These are phyloP conservation scores for Pleurotus platypus DNA, from an alignment of 768 basidiomycete genomes.

Conservation along the genomic window DNA sequence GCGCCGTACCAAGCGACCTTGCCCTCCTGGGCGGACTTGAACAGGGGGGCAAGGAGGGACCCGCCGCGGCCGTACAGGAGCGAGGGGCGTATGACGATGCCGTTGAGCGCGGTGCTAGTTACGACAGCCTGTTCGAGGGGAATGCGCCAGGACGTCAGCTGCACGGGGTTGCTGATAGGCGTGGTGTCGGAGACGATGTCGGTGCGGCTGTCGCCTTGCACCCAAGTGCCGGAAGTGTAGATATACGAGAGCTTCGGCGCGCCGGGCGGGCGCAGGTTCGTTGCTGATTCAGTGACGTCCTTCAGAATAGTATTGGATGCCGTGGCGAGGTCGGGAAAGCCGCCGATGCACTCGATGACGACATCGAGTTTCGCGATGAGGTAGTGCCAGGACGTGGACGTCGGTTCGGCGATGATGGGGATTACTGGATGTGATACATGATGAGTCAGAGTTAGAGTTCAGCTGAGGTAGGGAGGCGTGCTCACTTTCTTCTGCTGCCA, in stretches of 20 bases:
- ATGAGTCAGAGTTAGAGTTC: too few relatives aligned
- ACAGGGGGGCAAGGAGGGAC: constrained; percentile 29
- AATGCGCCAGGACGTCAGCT: constrained; percentile 29
- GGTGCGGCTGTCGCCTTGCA: constrained; percentile 32
- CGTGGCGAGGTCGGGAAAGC: constrained; percentile 11
- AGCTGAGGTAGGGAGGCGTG: too few relatives aligned
- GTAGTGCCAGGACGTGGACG: constrained; percentile 19
- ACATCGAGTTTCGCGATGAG: constrained; percentile 28
- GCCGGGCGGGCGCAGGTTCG: constrained; percentile 19
- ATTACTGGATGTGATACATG: too few relatives aligned
- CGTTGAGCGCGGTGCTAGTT: constrained; percentile 26
- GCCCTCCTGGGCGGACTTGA: constrained; percentile 25
- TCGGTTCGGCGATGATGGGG: constrained; percentile 24
- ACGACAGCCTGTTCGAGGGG: constrained; percentile 28
- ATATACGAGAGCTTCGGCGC: constrained; percentile 40
- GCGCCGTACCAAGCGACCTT: constrained; percentile 30
- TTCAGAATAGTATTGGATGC: constrained; percentile 17
- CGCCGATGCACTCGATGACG: constrained; percentile 28
- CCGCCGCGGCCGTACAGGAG: constrained; percentile 38
- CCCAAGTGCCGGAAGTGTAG: constrained; percentile 43
- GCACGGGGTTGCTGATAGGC: constrained; percentile 19
- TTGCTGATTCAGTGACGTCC: constrained; percentile 19
- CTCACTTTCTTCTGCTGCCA: constrained; percentile 37
- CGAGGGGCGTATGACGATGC: constrained; percentile 41
- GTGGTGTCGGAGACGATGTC: constrained; percentile 30